phyloP scores from a whole-genome alignment of 2,329 filamentous ascomycete species.

The Huntiella omanensis region DNA sequence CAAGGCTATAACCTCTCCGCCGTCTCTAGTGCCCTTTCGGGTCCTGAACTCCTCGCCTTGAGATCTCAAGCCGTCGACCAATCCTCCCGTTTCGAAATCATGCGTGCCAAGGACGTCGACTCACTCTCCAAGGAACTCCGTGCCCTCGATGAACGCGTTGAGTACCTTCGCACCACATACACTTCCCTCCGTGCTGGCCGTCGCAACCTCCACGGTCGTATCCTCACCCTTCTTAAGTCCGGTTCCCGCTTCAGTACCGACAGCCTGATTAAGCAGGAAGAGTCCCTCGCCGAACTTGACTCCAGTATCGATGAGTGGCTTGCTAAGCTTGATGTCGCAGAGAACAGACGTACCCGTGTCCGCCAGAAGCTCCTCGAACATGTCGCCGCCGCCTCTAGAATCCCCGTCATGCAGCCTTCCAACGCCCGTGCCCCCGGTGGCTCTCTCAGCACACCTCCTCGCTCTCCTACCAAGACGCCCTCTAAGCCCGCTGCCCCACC shows the following conservation, averaged over 20 bases:
- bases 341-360: constrained; percentile 56
- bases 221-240: constrained; percentile 58
- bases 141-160: constrained; percentile 56
- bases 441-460: constrained; percentile 36
- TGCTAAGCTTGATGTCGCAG: constrained; percentile 58
- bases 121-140: constrained; percentile 54
- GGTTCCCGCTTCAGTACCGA: constrained; percentile 55
- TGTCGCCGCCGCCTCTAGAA: constrained; percentile 49
- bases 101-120: constrained; percentile 42
- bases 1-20: constrained; percentile 35
- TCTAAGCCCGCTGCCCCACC: constrained; percentile 23
- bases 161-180: constrained; percentile 61
- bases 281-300: constrained; percentile 59
- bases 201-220: constrained; percentile 56
- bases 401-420: constrained; percentile 20
- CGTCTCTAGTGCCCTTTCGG: constrained; percentile 28
- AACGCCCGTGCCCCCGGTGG: constrained; percentile 23
- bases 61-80: constrained; percentile 44
- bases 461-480: constrained; percentile 42
- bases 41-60: constrained; percentile 30
- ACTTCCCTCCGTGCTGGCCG: constrained; percentile 56
- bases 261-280: constrained; percentile 60
- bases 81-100: constrained; percentile 44
- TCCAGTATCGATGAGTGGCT: constrained; percentile 66
- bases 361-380: constrained; percentile 69